Conservation (phyloP, 768 basidiomycete genomes). For the Pulveroboletus sp. region DNA sequence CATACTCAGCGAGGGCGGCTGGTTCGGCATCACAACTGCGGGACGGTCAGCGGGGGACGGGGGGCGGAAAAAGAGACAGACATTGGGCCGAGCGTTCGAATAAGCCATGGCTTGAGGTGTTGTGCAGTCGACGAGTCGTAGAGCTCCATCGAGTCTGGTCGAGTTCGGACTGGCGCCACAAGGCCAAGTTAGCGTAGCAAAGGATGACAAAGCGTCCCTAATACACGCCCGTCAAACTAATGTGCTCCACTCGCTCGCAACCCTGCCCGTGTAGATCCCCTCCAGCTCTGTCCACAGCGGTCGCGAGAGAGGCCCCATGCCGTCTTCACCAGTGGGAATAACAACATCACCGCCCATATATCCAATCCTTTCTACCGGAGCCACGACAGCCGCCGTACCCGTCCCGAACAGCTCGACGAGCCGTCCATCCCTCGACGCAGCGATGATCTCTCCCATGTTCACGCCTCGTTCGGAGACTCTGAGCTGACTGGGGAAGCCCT, state of each 20-base stretch:
- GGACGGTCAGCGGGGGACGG: neutral
- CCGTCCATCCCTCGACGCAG: slow-evolving; percentile 35
- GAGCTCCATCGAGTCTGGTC: slow-evolving; percentile 42
- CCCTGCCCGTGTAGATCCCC: slow-evolving; percentile 69
- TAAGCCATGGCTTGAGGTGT: slow-evolving; percentile 84
- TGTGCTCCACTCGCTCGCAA: slow-evolving; percentile 79
- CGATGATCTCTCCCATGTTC: slow-evolving; percentile 71
- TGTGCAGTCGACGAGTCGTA: slow-evolving; percentile 59
- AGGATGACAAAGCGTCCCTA: slow-evolving; percentile 13
- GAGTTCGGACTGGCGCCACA: neutral
- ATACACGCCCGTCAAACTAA: slow-evolving; percentile 26
- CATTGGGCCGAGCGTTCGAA: slow-evolving; percentile 89
- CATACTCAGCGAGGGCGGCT: slow-evolving; percentile 87
- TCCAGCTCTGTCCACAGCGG: slow-evolving; percentile 46
- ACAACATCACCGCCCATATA: slow-evolving; percentile 51
- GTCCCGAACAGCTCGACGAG: slow-evolving; percentile 49
- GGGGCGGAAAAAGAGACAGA: slow-evolving; percentile 25
- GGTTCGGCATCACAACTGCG: slow-evolving; percentile 94
- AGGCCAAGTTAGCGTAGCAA: neutral
- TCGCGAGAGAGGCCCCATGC: slow-evolving; percentile 66
- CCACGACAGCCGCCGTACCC: slow-evolving; percentile 52
- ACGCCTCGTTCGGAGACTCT: slow-evolving; percentile 64
- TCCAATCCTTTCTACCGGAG: slow-evolving; percentile 50
- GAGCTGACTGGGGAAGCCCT: slow-evolving; percentile 51
- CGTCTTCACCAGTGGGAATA: slow-evolving; percentile 58